Base-by-base conservation (phyloP, 139 green algal genomes). In the Chlamydomonas urium region DNA sequence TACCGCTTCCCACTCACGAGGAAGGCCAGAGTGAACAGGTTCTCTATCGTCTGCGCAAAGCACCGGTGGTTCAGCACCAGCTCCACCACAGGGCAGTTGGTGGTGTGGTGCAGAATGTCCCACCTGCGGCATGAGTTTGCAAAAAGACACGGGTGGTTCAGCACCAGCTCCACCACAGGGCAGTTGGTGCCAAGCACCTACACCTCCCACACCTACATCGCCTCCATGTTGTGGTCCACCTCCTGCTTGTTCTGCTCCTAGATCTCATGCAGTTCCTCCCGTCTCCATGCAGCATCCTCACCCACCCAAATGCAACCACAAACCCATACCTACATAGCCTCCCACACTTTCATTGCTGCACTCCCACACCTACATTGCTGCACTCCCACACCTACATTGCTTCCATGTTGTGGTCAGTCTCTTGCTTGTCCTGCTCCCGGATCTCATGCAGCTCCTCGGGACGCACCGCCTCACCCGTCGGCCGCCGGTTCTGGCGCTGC, bases 11-110 rank as follows among this genome's bases (percentile, higher is more conserved):
- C n/a, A n/a, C 83, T 69, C 42, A 94, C 88, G 71, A 96, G 81
- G 83, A 96, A 96, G 8, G 86, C 90, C 2, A 95, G 80, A 32
- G 89, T 83, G 67, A 96, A 96, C 19, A 91, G 42, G 76, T 96
- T 96, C 76, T 96, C 90, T 35, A 94, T 78, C 1, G 90, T 96
- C 84, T 96, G 89, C 0, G 85, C 78, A 76, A 93, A 96, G 69
- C 62, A 85, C 5, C 1, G 28, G 70, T 74, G 81, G 74, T 96
- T 95, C 48, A 86, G 66, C 19, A 85, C 72, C n/a, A 86, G 60
- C 36, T 81, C 60, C 0, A 56, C 56, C 28, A 85, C n/a, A 1
- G 42, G 69, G 37, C n/a, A 60, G 5, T 17, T 28, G 31, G 59
- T 26, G 21, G 19, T 6, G 5, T 45, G 31, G 37, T 67, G 8